Evolutionary conservation across 306 rosid genomes (phyloP), one percentile per base, ranked within the genome.

Genomic region (Vicia sativa): DNA sequence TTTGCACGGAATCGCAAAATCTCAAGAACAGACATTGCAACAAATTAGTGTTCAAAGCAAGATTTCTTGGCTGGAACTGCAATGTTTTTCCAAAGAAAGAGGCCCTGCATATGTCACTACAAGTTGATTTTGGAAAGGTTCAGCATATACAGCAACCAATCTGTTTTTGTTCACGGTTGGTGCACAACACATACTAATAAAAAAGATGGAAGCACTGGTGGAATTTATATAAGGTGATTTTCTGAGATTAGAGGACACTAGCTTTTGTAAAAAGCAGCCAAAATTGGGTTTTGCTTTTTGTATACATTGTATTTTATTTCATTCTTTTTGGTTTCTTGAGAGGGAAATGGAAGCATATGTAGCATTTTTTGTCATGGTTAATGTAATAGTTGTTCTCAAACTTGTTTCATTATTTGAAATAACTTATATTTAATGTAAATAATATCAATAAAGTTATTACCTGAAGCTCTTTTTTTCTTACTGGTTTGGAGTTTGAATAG

Each of bases 141-240:
- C 58, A 44, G 48, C 61, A 11, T 53, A 57, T 73, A 68, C 48
- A 38, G 16, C n/a, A 13, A 49, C 60, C 64, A 58, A 71, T 58
- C 76, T 70, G 68, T 29, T 41, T 70, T 59, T 78, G 68, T 64
- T 52, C 39, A 42, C 42, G 66, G 79, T 48, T 81, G 85, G 67
- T 58, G 35, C 46, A 15, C 45, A 16, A 64, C 37, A 39, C 11
- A 45, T 46, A 61, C 29, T 19, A 62, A 70, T 70, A 23, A 53
- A 57, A 53, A 53, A 46, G 73, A 72, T 68, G 64, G 65, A 66
- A 54, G 70, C 74, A 42, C 52, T 58, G 62, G 54, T 59, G 58
- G 52, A 19, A 38, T 15, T 46, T 50, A 62, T 60, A 57, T 21
- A 35, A 46, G 72, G 74, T 46, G 46, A 48, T 60, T 38, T 68